phyloP scores from a whole-genome alignment of 2,329 filamentous ascomycete species.

The Mariannaea elegans region DNA sequence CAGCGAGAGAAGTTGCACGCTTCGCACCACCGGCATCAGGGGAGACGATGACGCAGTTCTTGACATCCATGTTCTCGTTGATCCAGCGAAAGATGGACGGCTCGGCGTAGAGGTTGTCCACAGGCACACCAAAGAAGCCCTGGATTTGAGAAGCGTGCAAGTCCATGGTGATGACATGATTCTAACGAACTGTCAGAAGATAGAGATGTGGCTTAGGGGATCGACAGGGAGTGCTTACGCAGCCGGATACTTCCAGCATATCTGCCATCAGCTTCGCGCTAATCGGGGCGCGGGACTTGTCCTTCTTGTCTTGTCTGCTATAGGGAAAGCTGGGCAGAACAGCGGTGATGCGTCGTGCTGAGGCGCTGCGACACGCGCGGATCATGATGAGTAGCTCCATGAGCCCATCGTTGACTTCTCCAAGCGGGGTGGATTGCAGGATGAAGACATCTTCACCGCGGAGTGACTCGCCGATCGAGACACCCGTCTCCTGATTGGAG shows the following conservation, averaged over 20 bases:
- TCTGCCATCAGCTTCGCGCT: slow-evolving; percentile 94
- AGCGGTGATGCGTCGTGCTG: slow-evolving; percentile 89
- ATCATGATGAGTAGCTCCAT: slow-evolving; percentile 99
- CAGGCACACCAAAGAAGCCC: slow-evolving; percentile 87
- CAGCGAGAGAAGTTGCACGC: slow-evolving; percentile 88
- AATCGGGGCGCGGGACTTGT: slow-evolving; percentile 92
- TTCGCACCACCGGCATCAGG: slow-evolving; percentile 94
- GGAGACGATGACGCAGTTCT: slow-evolving; percentile 89
- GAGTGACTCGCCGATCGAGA: slow-evolving; percentile 4
- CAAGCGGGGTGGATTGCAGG: slow-evolving; percentile 86
- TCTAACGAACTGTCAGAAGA: slow-evolving; percentile 27
- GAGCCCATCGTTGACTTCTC: slow-evolving; percentile 96
- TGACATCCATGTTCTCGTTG: slow-evolving; percentile 78
- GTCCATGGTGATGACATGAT: slow-evolving; percentile 88
- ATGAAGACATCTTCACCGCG: slow-evolving; percentile 5
- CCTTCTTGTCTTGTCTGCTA: slow-evolving; percentile 97
- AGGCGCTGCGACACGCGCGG: slow-evolving; percentile 79
- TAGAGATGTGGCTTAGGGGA: not conserved
- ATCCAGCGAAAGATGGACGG: slow-evolving; percentile 92
- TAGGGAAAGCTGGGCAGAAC: slow-evolving; percentile 98
- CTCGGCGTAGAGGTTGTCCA: slow-evolving; percentile 86
- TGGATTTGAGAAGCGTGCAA: slow-evolving; percentile 91
- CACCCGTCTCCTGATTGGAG: slow-evolving; percentile 1
- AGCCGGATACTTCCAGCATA: slow-evolving; percentile 93
- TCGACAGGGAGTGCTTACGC: slow-evolving; percentile 46